Evolutionary conservation across 1,284 basidiomycete genomes (phyloP).

Genomic region (Heterobasidion irregulare): DNA sequence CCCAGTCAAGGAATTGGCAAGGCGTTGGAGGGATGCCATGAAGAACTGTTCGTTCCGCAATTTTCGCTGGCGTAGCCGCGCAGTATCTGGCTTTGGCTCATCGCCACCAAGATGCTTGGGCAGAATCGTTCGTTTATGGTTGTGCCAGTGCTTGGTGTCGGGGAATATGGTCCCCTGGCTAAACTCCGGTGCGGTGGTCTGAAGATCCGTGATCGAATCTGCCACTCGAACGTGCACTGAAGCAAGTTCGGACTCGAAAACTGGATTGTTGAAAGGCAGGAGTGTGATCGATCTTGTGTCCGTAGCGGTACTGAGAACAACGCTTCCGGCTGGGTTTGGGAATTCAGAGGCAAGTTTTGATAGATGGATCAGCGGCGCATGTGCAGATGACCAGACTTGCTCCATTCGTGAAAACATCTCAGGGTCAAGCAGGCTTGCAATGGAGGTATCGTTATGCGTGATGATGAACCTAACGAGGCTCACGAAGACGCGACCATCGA

Average conservation of each 20-base stretch:
- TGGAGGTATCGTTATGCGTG: constrained; percentile 12
- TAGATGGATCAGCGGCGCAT: background rate
- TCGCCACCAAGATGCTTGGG: constrained; percentile 48
- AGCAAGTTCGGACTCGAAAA: constrained; percentile 40
- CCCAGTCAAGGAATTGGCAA: constrained; percentile 56
- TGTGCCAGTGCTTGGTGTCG: constrained; percentile 56
- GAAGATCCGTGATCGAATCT: constrained; percentile 13
- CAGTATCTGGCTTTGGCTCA: constrained; percentile 20
- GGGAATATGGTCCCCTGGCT: constrained; percentile 31
- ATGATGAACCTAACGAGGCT: constrained; percentile 28
- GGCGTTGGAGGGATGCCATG: constrained; percentile 46
- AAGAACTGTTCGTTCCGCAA: constrained; percentile 43
- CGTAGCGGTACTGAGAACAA: background rate
- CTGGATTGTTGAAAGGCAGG: constrained; percentile 41
- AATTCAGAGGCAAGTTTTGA: background rate
- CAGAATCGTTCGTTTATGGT: constrained; percentile 35
- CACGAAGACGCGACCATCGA: constrained; percentile 46
- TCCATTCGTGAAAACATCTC: constrained; percentile 11
- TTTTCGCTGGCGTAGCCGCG: constrained; percentile 26
- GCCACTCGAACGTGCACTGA: constrained; percentile 25
- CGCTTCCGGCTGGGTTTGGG: background rate
- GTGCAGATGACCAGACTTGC: background rate
- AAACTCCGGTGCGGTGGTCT: constrained; percentile 26
- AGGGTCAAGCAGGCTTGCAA: constrained; percentile 24
- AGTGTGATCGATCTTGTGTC: constrained; percentile 18